These are phyloP conservation scores for Pestalotiopsis sp. DNA, from an alignment of 2,329 filamentous ascomycete species.

Conservation along the genomic window DNA sequence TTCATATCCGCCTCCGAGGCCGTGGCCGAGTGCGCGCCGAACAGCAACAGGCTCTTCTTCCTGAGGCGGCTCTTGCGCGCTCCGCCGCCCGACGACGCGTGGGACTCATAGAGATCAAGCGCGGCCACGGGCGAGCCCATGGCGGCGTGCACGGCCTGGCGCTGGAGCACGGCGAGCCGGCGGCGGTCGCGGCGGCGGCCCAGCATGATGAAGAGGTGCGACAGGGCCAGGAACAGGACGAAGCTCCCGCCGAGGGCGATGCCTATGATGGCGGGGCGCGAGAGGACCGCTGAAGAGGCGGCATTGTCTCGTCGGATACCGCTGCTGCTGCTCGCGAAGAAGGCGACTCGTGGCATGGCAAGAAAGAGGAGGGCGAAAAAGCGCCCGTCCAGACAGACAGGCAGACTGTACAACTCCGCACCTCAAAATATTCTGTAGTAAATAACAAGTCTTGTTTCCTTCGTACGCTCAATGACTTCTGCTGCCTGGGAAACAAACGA, in stretches of 20 bases:
- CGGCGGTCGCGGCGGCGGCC: slow-evolving; percentile 13
- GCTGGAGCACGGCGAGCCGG: not conserved
- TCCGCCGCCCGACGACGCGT: not conserved
- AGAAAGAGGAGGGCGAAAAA: not conserved
- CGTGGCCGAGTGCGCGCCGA: not conserved
- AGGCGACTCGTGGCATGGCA: slow-evolving; percentile 2
- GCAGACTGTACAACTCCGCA: too few relatives aligned
- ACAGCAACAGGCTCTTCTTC: not conserved
- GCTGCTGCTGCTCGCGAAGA: not conserved
- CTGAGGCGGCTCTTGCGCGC: not conserved
- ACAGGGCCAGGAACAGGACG: slow-evolving; percentile 45
- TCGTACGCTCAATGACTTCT: not conserved
- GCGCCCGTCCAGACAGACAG: not conserved
- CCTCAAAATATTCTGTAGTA: too few relatives aligned
- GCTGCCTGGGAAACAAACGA: not conserved
- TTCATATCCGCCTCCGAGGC: not conserved
- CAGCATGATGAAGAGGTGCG: slow-evolving; percentile 44
- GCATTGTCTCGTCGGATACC: slow-evolving; percentile 11
- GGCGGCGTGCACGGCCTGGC: not conserved
- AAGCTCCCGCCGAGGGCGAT: slow-evolving; percentile 52
- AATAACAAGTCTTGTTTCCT: too few relatives aligned
- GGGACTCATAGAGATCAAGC: not conserved
- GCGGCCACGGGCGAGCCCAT: not conserved
- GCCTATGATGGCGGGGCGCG: slow-evolving; percentile 39
- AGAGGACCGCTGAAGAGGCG: slow-evolving; percentile 20